A percentile compares a stretch with the other conserved stretches of the same genome.
Evolutionary conservation across 164 flowering plant species (phyloP).

Genomic region (Kalanchoe fedtschenkoi): DNA sequence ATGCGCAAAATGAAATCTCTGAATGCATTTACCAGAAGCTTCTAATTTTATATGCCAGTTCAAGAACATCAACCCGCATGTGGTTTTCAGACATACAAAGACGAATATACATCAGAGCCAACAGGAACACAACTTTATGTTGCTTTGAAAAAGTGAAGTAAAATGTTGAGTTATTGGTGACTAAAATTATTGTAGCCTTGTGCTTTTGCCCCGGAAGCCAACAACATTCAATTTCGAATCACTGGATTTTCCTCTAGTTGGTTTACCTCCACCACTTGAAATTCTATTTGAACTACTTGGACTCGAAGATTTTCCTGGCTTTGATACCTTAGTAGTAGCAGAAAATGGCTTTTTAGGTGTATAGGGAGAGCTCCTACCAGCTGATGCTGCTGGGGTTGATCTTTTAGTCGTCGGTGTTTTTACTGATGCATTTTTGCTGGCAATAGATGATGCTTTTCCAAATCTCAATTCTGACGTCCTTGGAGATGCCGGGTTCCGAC

Average conservation of each 20-base stretch:
- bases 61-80: too few relatives aligned
- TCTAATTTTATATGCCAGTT: too few relatives aligned
- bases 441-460: constrained; percentile 2
- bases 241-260: constrained; percentile 17
- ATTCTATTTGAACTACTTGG: constrained; percentile 18
- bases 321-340: not conserved
- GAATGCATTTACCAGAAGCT: too few relatives aligned
- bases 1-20: too few relatives aligned
- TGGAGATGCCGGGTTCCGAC: constrained; percentile 14
- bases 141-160: not conserved
- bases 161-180: not conserved
- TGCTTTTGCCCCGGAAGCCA: constrained; percentile 61
- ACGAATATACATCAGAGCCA: too few relatives aligned
- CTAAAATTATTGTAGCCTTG: constrained; percentile 14
- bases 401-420: not conserved
- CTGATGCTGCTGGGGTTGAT: not conserved
- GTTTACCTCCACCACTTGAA: constrained; percentile 21
- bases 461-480: constrained; percentile 11
- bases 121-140: too few relatives aligned
- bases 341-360: constrained; percentile 4
- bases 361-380: constrained; percentile 1
- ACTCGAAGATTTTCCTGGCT: constrained; percentile 13
- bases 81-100: too few relatives aligned
- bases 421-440: constrained; percentile 1
- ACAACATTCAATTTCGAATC: constrained; percentile 57